Evolutionary conservation across 1,284 basidiomycete genomes (phyloP).

Genomic region (Ceratobasidium sp.): DNA sequence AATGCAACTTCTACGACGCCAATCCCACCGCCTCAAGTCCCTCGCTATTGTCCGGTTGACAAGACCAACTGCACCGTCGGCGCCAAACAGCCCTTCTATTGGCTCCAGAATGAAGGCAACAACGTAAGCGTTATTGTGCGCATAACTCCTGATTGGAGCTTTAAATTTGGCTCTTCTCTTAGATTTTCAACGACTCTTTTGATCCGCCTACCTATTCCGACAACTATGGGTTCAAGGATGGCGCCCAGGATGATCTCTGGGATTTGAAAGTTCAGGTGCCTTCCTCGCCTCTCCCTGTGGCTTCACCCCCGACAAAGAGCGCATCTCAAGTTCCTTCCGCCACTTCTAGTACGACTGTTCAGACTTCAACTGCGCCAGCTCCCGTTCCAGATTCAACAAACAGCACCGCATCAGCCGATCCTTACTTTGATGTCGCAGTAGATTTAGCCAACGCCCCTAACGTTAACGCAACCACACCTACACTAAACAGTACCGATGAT

Average conservation of each 20-base stretch:
- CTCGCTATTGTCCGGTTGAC: constrained; percentile 68
- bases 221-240: constrained; percentile 71
- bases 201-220: constrained; percentile 71
- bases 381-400: neutral
- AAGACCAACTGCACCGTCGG: constrained; percentile 77
- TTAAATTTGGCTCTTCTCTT: neutral
- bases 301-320: constrained; percentile 46
- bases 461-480: constrained; percentile 5
- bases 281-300: constrained; percentile 11
- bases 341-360: neutral
- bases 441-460: neutral
- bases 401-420: neutral
- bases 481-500: neutral
- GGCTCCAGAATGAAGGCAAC: constrained; percentile 72
- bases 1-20: constrained; percentile 64
- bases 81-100: constrained; percentile 75
- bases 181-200: constrained; percentile 71
- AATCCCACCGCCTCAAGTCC: constrained; percentile 67
- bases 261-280: constrained; percentile 35
- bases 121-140: constrained; percentile 61
- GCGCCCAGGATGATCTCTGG: constrained; percentile 75
- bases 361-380: neutral
- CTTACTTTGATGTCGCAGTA: constrained; percentile 21
- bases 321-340: neutral
- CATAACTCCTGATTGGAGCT: neutral